Conservation (phyloP, 192 early-diverging fungal species). For the Entomortierella parvispora region DNA sequence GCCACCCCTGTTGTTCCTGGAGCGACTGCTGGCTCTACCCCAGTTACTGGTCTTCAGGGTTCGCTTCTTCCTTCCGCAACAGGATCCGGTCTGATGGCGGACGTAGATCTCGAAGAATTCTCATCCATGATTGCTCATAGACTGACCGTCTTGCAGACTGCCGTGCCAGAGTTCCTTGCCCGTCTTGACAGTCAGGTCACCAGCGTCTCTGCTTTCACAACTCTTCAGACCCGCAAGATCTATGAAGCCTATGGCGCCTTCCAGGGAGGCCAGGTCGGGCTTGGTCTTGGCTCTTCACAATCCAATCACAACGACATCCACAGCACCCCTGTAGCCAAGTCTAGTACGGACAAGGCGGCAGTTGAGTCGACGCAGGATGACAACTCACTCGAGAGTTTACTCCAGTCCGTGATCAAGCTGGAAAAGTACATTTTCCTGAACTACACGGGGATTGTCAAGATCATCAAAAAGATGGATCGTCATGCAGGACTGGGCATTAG, state of each 20-base stretch:
- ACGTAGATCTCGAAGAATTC: constrained; percentile 59
- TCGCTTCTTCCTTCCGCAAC: constrained; percentile 51
- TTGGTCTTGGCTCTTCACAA: constrained; percentile 31
- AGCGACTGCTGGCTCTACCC: constrained; percentile 50
- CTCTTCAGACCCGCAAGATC: constrained; percentile 37
- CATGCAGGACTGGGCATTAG: constrained; percentile 80
- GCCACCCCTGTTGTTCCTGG: constrained; percentile 2
- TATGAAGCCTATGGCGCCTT: constrained; percentile 43
- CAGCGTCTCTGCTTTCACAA: constrained; percentile 64
- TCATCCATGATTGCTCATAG: constrained; percentile 66
- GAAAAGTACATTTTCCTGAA: constrained; percentile 88
- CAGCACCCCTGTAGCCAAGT: too few relatives aligned
- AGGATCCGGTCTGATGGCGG: constrained; percentile 18
- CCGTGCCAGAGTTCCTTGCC: constrained; percentile 75
- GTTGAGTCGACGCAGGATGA: constrained; percentile 31
- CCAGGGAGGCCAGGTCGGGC: constrained; percentile 18
- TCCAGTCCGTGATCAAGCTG: constrained; percentile 74
- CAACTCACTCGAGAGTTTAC: constrained; percentile 50
- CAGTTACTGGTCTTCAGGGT: constrained; percentile 59
- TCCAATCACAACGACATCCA: not conserved
- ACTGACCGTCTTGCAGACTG: constrained; percentile 62
- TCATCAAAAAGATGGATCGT: constrained; percentile 88
- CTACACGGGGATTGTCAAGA: constrained; percentile 88
- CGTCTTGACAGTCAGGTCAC: constrained; percentile 73
- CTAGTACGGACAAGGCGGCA: not conserved